Percentiles rank a stretch among this genome's conserved stretches.
phyloP scores from a whole-genome alignment of 768 basidiomycete species.

The Phlebiopsis gigantea region DNA sequence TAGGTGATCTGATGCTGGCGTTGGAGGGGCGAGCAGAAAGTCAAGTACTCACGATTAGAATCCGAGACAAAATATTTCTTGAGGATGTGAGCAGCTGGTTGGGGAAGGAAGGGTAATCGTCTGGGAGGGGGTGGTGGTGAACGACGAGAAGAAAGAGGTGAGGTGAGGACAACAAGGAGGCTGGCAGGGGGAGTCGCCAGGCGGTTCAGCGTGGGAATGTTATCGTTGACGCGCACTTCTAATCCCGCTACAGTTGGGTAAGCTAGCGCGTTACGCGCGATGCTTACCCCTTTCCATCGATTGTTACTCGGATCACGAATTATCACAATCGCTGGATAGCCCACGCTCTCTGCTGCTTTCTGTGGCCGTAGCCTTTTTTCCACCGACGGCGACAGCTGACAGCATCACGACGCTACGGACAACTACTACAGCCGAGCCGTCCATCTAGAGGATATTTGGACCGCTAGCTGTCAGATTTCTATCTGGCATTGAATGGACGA shows the following conservation, averaged over 20 bases:
- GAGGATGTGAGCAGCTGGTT: neutral
- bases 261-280: neutral
- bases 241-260: neutral
- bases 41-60: slow-evolving; percentile 1
- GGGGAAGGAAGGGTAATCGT: neutral
- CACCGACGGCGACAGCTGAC: neutral
- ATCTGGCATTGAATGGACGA: neutral
- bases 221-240: slow-evolving; percentile 9
- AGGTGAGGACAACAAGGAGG: slow-evolving; percentile 8
- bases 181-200: slow-evolving; percentile 19
- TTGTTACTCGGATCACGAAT: neutral
- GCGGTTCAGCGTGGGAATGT: slow-evolving; percentile 24
- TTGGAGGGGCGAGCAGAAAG: neutral
- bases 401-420: neutral
- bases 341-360: neutral
- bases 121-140: slow-evolving; percentile 4
- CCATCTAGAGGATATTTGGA: neutral
- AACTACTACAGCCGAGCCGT: neutral
- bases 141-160: slow-evolving; percentile 6
- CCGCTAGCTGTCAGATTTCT: neutral
- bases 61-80: neutral
- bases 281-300: neutral
- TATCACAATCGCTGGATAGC: neutral
- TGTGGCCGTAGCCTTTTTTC: neutral
- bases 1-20: slow-evolving; percentile 3